A percentile compares a stretch with the other conserved stretches of the same genome.
These are phyloP conservation scores for Gleditsia sinensis DNA, from an alignment of 306 rosid genomes.

Conservation along the genomic window DNA sequence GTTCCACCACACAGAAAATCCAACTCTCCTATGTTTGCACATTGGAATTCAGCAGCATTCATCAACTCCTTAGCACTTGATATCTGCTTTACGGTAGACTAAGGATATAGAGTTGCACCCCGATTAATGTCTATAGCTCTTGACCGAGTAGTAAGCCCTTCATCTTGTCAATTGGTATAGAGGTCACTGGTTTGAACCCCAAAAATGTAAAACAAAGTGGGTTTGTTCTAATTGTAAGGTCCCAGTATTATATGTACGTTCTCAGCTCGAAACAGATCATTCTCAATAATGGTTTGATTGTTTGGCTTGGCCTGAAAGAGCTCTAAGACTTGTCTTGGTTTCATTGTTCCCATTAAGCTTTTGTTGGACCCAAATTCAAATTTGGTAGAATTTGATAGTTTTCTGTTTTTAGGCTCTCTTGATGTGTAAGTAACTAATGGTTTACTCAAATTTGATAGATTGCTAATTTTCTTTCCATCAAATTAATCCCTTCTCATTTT, in stretches of 20 bases:
- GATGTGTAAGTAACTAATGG: not conserved
- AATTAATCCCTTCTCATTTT: not conserved
- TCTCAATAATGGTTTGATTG: not conserved
- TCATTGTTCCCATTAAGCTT: not conserved
- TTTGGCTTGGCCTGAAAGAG: not conserved
- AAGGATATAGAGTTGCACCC: no score
- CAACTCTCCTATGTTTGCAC: not conserved
- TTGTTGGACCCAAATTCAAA: no score
- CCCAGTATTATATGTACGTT: not conserved
- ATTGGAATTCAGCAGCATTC: not conserved
- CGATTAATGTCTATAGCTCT: no score
- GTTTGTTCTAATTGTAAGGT: not conserved
- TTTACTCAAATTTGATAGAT: not conserved
- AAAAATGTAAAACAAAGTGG: not conserved
- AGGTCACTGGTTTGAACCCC: no score
- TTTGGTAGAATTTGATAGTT: not conserved
- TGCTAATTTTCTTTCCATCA: not conserved
- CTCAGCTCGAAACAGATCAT: not conserved
- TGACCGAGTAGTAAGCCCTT: no score
- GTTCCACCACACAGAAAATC: not conserved
- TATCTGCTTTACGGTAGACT: no score
- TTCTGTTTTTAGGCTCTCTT: conserved; percentile 1
- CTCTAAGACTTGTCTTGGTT: conserved; percentile 25
- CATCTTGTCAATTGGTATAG: no score
- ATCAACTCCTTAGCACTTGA: not conserved